phyloP scores from a whole-genome alignment of 306 rosid species.

The Casuarina glauca region DNA sequence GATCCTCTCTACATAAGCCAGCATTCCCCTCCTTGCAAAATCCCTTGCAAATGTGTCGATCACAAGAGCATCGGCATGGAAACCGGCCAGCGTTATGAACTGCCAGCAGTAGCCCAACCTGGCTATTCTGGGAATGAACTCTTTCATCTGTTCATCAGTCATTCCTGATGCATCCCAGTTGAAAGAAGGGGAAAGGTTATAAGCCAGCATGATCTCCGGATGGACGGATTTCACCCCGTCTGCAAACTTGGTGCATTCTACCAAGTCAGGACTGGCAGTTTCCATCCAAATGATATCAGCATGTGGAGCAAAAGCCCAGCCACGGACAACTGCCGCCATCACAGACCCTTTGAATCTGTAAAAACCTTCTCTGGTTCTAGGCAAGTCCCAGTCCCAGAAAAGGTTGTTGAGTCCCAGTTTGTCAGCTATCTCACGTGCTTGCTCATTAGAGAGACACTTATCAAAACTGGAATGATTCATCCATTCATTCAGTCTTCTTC shows the following conservation, averaged over 20 bases:
- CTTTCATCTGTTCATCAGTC: slow-evolving; percentile 70
- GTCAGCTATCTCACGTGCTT: slow-evolving; percentile 64
- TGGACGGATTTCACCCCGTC: slow-evolving; percentile 59
- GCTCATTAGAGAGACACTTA: slow-evolving; percentile 67
- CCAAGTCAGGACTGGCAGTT: slow-evolving; percentile 64
- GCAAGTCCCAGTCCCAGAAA: slow-evolving; percentile 95
- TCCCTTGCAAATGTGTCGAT: slow-evolving; percentile 77
- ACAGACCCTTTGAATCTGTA: slow-evolving; percentile 84
- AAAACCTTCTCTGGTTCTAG: slow-evolving; percentile 95
- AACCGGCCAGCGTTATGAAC: slow-evolving; percentile 85
- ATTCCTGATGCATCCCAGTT: slow-evolving; percentile 99
- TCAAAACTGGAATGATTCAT: slow-evolving; percentile 44
- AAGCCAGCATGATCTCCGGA: slow-evolving; percentile 76
- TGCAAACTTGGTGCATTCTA: slow-evolving; percentile 73
- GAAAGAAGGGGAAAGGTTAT: slow-evolving; percentile 93
- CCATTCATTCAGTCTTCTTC: slow-evolving; percentile 69
- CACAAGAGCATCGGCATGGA: slow-evolving; percentile 83
- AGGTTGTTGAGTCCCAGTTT: slow-evolving; percentile 59
- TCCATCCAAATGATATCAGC: slow-evolving; percentile 96
- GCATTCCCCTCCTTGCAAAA: slow-evolving; percentile 80
- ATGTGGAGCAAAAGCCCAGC: slow-evolving; percentile 77
- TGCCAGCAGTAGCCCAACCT: slow-evolving; percentile 90
- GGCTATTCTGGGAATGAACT: slow-evolving; percentile 83
- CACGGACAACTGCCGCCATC: slow-evolving; percentile 73
- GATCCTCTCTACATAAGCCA: slow-evolving; percentile 91